A percentile compares a stretch with the other conserved stretches of the same genome.
Conservation (phyloP, 257 asterid species). For the Euphrasia confusa region DNA sequence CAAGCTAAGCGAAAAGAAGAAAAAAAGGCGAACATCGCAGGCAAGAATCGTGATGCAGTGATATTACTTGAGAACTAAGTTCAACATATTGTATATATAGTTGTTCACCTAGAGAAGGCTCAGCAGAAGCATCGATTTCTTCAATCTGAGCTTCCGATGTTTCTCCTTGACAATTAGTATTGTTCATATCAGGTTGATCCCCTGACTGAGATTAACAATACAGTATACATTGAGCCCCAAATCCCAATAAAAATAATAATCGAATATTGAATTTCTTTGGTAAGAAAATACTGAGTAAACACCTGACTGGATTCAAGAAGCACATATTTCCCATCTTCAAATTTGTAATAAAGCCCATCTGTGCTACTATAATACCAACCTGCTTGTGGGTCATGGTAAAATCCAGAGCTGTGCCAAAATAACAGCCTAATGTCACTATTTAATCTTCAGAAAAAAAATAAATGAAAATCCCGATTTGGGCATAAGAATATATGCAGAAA, state of each 20-base stretch:
- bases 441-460: background rate
- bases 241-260: background rate
- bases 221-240: background rate
- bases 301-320: slow-evolving; percentile 55
- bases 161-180: slow-evolving; percentile 23
- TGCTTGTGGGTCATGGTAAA: slow-evolving; percentile 78
- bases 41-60: background rate
- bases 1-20: no score
- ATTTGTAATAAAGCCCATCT: slow-evolving; percentile 83
- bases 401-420: slow-evolving; percentile 64
- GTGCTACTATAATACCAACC: slow-evolving; percentile 85
- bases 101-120: slow-evolving; percentile 40
- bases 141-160: slow-evolving; percentile 29
- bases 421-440: background rate
- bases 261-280: background rate
- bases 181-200: slow-evolving; percentile 29
- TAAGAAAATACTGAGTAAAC: background rate
- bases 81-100: slow-evolving; percentile 12
- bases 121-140: slow-evolving; percentile 31
- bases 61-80: background rate
- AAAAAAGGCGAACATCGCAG: background rate
- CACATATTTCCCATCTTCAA: slow-evolving; percentile 82
- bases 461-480: slow-evolving; percentile 15
- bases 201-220: slow-evolving; percentile 34
- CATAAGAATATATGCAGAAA: background rate